phyloP scores from a whole-genome alignment of 306 rosid genomes.

The Fragaria vesca region DNA sequence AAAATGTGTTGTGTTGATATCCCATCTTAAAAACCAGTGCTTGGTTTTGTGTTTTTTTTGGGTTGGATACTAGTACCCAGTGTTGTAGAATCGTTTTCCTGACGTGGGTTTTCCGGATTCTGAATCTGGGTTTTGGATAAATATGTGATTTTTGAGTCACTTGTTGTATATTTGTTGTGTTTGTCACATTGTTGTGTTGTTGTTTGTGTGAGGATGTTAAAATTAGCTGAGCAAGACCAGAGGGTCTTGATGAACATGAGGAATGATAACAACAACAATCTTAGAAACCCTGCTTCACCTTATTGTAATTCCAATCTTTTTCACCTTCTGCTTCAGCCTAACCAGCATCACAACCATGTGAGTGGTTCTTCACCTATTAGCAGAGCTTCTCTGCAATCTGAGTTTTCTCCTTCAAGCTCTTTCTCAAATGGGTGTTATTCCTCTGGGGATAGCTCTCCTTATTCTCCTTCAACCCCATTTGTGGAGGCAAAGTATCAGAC shows the following conservation, averaged over 20 bases:
- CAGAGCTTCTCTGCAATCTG: slow-evolving; percentile 31
- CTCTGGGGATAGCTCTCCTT: slow-evolving; percentile 13
- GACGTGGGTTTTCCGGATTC: slow-evolving; percentile 26
- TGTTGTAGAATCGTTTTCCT: not conserved
- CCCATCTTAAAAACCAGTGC: not conserved
- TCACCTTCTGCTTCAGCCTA: slow-evolving; percentile 13
- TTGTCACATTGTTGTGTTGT: not conserved
- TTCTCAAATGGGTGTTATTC: slow-evolving; percentile 27
- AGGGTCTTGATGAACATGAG: slow-evolving; percentile 20
- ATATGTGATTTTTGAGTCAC: not conserved
- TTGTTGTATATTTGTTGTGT: not conserved
- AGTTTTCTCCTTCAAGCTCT: slow-evolving; percentile 31
- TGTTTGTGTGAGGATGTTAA: slow-evolving; percentile 16
- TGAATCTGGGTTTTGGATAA: slow-evolving; percentile 20
- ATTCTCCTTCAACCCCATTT: slow-evolving; percentile 20
- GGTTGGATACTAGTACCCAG: not conserved
- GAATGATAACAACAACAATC: slow-evolving; percentile 15
- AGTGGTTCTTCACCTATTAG: slow-evolving; percentile 33
- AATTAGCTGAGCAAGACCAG: slow-evolving; percentile 22
- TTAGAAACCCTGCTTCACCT: slow-evolving; percentile 10
- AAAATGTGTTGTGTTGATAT: not conserved
- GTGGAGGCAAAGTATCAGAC: slow-evolving; percentile 21
- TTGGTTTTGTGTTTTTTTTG: not conserved
- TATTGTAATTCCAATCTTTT: slow-evolving; percentile 17
- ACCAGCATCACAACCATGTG: slow-evolving; percentile 19